Percentiles rank a stretch among this genome's conserved stretches.
Evolutionary conservation across 306 rosid genomes (phyloP).

Genomic region (Cajanus cajan): DNA sequence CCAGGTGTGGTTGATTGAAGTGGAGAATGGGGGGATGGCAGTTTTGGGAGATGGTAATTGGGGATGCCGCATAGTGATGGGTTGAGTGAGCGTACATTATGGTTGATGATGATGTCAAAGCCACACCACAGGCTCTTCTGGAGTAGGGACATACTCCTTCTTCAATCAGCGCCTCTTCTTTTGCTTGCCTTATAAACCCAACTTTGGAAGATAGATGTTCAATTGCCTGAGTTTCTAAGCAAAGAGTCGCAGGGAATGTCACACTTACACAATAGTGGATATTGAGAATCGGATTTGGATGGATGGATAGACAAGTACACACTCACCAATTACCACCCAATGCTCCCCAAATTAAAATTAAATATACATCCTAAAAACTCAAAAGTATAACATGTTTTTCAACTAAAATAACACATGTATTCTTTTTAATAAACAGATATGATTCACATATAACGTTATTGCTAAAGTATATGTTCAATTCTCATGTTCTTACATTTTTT

Average conservation of each 20-base stretch:
- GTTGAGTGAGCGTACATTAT: not conserved
- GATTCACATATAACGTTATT: too few relatives aligned
- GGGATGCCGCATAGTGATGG: not conserved
- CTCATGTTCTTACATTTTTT: too few relatives aligned
- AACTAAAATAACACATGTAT: not conserved
- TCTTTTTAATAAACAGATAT: too few relatives aligned
- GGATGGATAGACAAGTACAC: not conserved
- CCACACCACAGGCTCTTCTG: not conserved
- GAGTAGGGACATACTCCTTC: constrained; percentile 36
- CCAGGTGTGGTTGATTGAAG: not conserved
- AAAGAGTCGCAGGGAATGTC: not conserved
- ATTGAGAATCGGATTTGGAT: constrained; percentile 1
- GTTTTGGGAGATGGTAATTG: not conserved
- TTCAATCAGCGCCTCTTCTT: not conserved
- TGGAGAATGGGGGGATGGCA: not conserved
- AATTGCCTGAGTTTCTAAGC: not conserved
- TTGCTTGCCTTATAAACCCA: too few relatives aligned
- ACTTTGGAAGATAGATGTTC: not conserved
- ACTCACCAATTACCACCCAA: not conserved
- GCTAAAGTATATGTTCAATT: too few relatives aligned
- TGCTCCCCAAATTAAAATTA: too few relatives aligned
- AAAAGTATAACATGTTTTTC: not conserved
- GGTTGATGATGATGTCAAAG: constrained; percentile 17
- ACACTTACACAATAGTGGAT: not conserved
- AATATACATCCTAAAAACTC: not conserved